Percentiles rank a stretch among this genome's conserved stretches.
phyloP scores from a whole-genome alignment of 257 asterid species.

The Rehmannia glutinosa region DNA sequence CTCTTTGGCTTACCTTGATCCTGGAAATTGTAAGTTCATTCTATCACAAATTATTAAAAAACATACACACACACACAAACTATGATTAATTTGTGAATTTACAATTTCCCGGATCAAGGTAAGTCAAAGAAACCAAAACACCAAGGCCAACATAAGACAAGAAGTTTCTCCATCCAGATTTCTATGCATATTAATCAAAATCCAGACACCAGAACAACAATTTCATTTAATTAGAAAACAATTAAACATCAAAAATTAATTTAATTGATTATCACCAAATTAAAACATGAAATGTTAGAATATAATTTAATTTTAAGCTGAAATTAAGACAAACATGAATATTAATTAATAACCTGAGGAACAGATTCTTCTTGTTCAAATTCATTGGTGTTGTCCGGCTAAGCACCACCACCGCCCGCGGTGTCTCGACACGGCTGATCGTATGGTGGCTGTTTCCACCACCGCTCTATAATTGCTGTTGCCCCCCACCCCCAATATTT shows the following conservation, averaged over 20 bases:
- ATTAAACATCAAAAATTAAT: neutral
- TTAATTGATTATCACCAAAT: neutral
- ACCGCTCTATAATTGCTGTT: constrained; percentile 21
- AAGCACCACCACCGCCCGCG: constrained; percentile 13
- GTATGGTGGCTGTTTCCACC: constrained; percentile 41
- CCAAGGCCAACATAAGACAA: constrained; percentile 81
- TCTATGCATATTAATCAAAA: constrained; percentile 27
- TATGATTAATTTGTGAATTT: too few relatives aligned
- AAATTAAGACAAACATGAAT: neutral
- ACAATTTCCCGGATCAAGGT: constrained; percentile 95
- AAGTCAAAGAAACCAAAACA: constrained; percentile 85
- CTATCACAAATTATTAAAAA: too few relatives aligned
- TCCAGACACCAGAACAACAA: too few relatives aligned
- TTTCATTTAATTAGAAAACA: neutral
- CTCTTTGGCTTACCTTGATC: too few relatives aligned
- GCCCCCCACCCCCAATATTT: too few relatives aligned
- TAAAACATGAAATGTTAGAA: too few relatives aligned
- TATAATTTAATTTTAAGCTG: too few relatives aligned
- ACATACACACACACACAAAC: too few relatives aligned
- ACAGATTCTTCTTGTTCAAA: constrained; percentile 16
- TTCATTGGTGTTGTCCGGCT: constrained; percentile 7
- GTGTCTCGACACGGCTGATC: constrained; percentile 34
- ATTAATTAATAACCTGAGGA: constrained; percentile 10
- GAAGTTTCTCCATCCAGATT: constrained; percentile 81
- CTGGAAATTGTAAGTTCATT: too few relatives aligned